Evolutionary conservation across 148 eudicot species (phyloP), one percentile per base, ranked within the genome.

Genomic region (Spergularia bocconei): DNA sequence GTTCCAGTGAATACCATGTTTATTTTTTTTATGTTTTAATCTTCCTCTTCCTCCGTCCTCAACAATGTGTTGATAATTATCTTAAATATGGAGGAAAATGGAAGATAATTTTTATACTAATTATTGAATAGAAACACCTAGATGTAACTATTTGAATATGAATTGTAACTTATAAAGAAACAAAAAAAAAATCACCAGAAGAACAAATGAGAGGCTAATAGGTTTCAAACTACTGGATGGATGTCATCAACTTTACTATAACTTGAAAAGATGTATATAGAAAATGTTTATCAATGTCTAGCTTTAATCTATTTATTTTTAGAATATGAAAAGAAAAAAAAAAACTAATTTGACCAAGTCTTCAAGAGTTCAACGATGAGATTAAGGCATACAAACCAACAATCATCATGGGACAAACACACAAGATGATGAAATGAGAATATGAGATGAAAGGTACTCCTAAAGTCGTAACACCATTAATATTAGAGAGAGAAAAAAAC

Each of bases 1-100:
- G 98, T 89, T 39, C 98, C 97, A 38, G 82, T 89, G 63, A 87
- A 84, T 8, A 81, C 83, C 97, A 91, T 92, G 77, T 63, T 77
- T 61, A 13, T 33, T 50, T 52, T 63, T 59, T 63, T 56, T 36
- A 8, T 16, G 69, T 17, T 12, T 20, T 39, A 47, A 67, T 41
- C 54, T 72, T 75, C 69, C 67, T 69, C 55, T 68, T 66, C 69
- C 72, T 71, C 83, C 25, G 25, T 23, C 25, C 83, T 58, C 19
- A 5, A 57, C 19, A 55, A 50, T 39, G 51, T 71, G 15, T 13
- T n/a, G 0, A 3, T 4, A 60, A 21, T 20, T 47, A 63, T 63
- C n/a, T 20, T 36, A 9, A 11, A 64, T 48, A 10, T 16, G 67
- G 79, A 71, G 76, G 79, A 76, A 75, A 67, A 39, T 63, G 77